A percentile compares a stretch with the other conserved stretches of the same genome.
Evolutionary conservation across 805 yeast species (phyloP).

Genomic region (Lipomyces orientalis): DNA sequence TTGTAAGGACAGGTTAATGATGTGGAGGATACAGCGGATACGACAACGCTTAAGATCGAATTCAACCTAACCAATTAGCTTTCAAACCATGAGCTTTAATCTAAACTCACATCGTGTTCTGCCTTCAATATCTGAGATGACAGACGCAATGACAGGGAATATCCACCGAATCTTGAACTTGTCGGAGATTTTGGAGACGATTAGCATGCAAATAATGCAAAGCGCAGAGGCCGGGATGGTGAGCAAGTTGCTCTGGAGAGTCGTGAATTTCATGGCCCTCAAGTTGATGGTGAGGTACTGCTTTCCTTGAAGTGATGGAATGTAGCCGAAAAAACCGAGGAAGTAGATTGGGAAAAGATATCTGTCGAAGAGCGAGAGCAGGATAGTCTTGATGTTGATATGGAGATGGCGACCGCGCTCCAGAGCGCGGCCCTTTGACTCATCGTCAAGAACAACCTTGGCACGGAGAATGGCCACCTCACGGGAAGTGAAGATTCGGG

Average conservation of each 20-base stretch:
- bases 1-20: too few relatives aligned
- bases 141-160: slow-evolving; percentile 28
- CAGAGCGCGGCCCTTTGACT: slow-evolving; percentile 23
- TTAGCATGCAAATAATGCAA: slow-evolving; percentile 41
- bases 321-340: slow-evolving; percentile 33
- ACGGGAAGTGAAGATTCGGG: slow-evolving; percentile 29
- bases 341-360: slow-evolving; percentile 31
- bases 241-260: slow-evolving; percentile 57
- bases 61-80: too few relatives aligned
- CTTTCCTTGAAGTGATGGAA: slow-evolving; percentile 35
- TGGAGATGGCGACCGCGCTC: slow-evolving; percentile 24
- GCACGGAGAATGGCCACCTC: slow-evolving; percentile 35
- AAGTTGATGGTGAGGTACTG: slow-evolving; percentile 53
- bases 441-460: slow-evolving; percentile 31
- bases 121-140: too few relatives aligned
- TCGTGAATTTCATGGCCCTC: slow-evolving; percentile 55
- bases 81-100: too few relatives aligned
- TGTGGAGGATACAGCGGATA: too few relatives aligned
- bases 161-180: slow-evolving; percentile 30
- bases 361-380: slow-evolving; percentile 25
- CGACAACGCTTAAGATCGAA: too few relatives aligned
- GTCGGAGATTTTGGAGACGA: slow-evolving; percentile 35
- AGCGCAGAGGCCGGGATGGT: slow-evolving; percentile 55
- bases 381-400: slow-evolving; percentile 17
- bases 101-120: too few relatives aligned